Percentiles rank a stretch among this genome's conserved stretches.
These are phyloP conservation scores for Saccharomycopsis crataegensis DNA, from an alignment of 1,139 yeast species.

Conservation along the genomic window DNA sequence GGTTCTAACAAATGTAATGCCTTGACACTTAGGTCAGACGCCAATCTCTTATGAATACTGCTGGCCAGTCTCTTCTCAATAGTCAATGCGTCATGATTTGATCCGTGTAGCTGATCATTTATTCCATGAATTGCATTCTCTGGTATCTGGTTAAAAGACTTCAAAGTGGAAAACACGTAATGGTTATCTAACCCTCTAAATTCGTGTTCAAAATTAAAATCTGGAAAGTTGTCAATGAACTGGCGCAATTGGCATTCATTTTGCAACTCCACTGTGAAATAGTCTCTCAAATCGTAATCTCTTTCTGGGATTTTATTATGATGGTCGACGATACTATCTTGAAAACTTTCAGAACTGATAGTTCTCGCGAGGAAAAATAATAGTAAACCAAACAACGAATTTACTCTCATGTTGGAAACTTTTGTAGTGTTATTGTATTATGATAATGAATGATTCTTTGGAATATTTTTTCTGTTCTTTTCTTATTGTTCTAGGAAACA, in stretches of 20 bases:
- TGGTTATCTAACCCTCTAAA: slow-evolving; percentile 52
- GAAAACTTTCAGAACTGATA: not conserved
- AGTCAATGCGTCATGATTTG: slow-evolving; percentile 29
- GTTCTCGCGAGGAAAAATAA: not conserved
- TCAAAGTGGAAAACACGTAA: slow-evolving; percentile 51
- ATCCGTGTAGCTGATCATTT: slow-evolving; percentile 28
- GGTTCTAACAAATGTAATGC: slow-evolving; percentile 48
- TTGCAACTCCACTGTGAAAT: slow-evolving; percentile 17
- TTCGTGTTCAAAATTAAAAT: slow-evolving; percentile 49
- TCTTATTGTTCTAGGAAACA: no score
- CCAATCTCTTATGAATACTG: slow-evolving; percentile 19
- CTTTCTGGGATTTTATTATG: slow-evolving; percentile 13
- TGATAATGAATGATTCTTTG: not conserved
- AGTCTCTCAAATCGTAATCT: slow-evolving; percentile 13
- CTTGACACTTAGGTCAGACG: slow-evolving; percentile 30
- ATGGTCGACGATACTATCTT: not conserved
- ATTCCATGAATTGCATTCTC: slow-evolving; percentile 14
- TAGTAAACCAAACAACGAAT: not conserved
- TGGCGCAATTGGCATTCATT: not conserved
- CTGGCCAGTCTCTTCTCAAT: slow-evolving; percentile 14
- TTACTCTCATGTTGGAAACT: slow-evolving; percentile 1
- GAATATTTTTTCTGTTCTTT: no score
- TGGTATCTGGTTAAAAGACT: slow-evolving; percentile 24
- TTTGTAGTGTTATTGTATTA: not conserved
- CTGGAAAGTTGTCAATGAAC: slow-evolving; percentile 33